Base-by-base conservation (phyloP, 139 green algal species). In the Chlorella sp. region DNA sequence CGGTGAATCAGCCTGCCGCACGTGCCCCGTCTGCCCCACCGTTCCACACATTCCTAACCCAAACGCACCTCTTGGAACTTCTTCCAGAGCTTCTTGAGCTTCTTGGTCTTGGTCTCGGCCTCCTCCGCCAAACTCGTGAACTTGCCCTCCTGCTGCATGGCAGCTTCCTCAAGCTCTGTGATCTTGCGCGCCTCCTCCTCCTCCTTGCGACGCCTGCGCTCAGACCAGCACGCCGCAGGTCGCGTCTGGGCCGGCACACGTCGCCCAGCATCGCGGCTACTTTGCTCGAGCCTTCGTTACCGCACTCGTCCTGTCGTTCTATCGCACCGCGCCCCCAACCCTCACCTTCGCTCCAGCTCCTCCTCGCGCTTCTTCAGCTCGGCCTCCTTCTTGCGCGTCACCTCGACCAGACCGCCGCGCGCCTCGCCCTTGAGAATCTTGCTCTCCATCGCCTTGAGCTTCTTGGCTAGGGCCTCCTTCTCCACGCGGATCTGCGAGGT, bases 371-470 rank as follows among this genome's bases (percentile, higher is more conserved):
- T 67, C 33, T 71, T 70, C n/a, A 90, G 78, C 71, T 91, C 76
- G 50, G 86, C 80, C 76, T 91, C 81, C 69, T 88, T 88, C 50
- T 83, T 80, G n/a, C 74, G 70, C 0, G 86, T 87, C 30, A 89
- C 72, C 62, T 83, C 74, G 6, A 82, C 76, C 36, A 93, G 79
- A 1, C 87, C 85, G 4, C 87, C 83, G 1, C 78, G 67, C 10
- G 77, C 74, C 55, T 91, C 85, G 36, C 87, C 85, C 78, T 87
- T 88, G 1, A 88, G 73, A 60, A 93, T 82, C 72, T 93, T 92
- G 76, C 83, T 78, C 77, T 93, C 81, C 87, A 93, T 90, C 2
- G 79, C 72, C 35, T 79, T 81, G 32, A 93, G 77, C 69, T 87
- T 89, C 60, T 81, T 82, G 22, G 77, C 77, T 27, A 91, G 74